Conservation (phyloP, 192 early-diverging fungal species). For the Haplosporangium gracile region DNA sequence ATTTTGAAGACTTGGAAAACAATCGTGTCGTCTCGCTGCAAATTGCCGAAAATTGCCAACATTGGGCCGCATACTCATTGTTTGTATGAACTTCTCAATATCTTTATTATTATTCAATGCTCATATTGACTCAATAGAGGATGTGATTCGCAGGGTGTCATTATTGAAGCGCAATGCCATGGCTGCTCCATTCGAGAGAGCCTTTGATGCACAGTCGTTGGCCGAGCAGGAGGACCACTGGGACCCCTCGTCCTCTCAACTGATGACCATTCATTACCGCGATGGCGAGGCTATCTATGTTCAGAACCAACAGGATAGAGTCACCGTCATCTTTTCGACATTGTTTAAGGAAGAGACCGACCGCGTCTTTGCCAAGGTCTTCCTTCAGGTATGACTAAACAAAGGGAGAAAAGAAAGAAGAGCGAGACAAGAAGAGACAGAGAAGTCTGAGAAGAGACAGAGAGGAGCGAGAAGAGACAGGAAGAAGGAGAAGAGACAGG, state of each 20-base stretch:
- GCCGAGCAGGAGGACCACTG: slow-evolving; percentile 79
- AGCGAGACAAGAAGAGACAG: too few species aligned
- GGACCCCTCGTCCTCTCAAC: slow-evolving; percentile 72
- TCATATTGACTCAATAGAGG: slow-evolving; percentile 59
- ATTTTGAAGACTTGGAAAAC: neutral
- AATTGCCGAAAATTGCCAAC: neutral
- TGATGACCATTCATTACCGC: slow-evolving; percentile 96
- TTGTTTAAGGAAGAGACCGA: slow-evolving; percentile 98
- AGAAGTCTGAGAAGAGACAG: too few species aligned
- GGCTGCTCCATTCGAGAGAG: slow-evolving; percentile 93
- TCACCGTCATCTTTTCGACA: slow-evolving; percentile 98
- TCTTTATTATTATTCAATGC: neutral
- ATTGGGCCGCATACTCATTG: neutral
- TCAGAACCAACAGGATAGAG: slow-evolving; percentile 90
- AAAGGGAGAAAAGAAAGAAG: neutral
- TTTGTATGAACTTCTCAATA: neutral
- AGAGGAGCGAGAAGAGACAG: too few species aligned
- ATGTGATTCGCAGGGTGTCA: slow-evolving; percentile 84
- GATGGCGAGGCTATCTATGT: slow-evolving; percentile 95
- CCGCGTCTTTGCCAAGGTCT: slow-evolving; percentile 94
- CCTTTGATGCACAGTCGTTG: slow-evolving; percentile 85
- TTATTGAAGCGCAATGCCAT: slow-evolving; percentile 95
- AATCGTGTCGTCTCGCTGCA: neutral
- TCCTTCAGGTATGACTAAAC: slow-evolving; percentile 82
- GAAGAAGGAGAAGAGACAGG: too few species aligned